A percentile compares a stretch with the other conserved stretches of the same genome.
These are phyloP conservation scores for Aureobasidium subglaciale DNA, from an alignment of 2,329 filamentous ascomycete genomes.

Conservation along the genomic window DNA sequence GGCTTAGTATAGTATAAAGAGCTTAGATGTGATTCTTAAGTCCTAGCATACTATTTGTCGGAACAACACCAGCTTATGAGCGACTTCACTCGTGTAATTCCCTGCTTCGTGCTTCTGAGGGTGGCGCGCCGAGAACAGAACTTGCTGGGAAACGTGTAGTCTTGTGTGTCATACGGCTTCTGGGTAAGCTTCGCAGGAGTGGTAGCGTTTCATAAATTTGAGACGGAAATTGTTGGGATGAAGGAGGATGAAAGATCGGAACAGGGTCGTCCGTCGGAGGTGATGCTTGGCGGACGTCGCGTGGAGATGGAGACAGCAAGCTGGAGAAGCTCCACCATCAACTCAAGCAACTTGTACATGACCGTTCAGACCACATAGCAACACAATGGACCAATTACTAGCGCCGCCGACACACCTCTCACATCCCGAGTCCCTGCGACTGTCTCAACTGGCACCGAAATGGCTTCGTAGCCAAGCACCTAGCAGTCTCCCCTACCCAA, in stretches of 20 bases:
- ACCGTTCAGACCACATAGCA: background rate
- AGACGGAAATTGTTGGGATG: background rate
- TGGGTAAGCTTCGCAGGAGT: background rate
- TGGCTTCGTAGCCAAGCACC: conserved; percentile 32
- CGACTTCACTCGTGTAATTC: too few relatives aligned
- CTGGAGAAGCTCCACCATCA: conserved; percentile 6
- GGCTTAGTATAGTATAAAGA: background rate
- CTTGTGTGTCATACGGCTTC: too few relatives aligned
- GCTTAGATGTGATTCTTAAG: too few relatives aligned
- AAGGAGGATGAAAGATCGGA: background rate
- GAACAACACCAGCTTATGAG: too few relatives aligned
- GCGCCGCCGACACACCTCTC: conserved; percentile 34
- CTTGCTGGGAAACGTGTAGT: too few relatives aligned
- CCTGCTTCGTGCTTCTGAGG: too few relatives aligned
- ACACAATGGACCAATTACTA: conserved; percentile 32
- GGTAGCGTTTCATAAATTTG: too few relatives aligned
- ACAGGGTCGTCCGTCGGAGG: background rate
- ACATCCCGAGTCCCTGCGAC: conserved; percentile 36
- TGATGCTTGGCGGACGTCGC: conserved; percentile 1
- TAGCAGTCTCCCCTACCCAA: conserved; percentile 39
- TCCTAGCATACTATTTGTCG: too few relatives aligned
- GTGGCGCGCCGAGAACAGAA: too few relatives aligned
- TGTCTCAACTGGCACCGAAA: conserved; percentile 40
- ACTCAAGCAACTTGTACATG: background rate
- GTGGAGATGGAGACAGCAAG: background rate